Base-by-base conservation (phyloP, 257 asterid species). In the Asclepias syriaca region DNA sequence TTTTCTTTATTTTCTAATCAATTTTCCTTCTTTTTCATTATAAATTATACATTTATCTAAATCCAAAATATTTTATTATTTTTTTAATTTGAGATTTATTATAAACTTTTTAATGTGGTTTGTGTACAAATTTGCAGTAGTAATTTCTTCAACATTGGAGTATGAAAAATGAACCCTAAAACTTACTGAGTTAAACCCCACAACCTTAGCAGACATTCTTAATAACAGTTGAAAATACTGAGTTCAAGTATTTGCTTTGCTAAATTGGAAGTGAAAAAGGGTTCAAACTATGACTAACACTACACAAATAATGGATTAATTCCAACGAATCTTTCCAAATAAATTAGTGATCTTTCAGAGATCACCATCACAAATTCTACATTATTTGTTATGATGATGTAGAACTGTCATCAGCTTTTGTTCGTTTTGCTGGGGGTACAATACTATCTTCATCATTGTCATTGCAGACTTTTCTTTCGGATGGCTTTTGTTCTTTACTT, bases 361-460 rank as follows among this genome's bases (percentile, higher is more conserved):
- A 34, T 72, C 75, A 49, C 22, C 64, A 21, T 50, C 40, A 29
- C 57, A 69, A 69, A 27, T 39, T 39, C 9, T 51, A 18, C 65
- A 64, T 5, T 70, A 58, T 43, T 37, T 13, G 34, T 76, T 72
- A 77, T 58, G 70, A 77, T 58, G 70, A 58, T 39, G 72, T 51
- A 59, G 67, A 77, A 27, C 70, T 69, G 58, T 77, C 90, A 49
- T 79, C 75, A 22, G 77, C 66, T 84, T 81, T 89, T 72, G 86
- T 83, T 48, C 81, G 87, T 79, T 84, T 84, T 6, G 74, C 11
- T 21, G 83, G 76, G 5, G 81, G 84, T 6, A 59, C 55, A 24
- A 49, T 43, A 53, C 13, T 72, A n/a, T 50, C 78, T 21, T 71
- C 55, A 34, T 79, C 88, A 45, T 57, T 65, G 65, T 68, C 88